Conservation (phyloP, 2,329 filamentous ascomycete genomes). For the Tolypocladium capitatum region DNA sequence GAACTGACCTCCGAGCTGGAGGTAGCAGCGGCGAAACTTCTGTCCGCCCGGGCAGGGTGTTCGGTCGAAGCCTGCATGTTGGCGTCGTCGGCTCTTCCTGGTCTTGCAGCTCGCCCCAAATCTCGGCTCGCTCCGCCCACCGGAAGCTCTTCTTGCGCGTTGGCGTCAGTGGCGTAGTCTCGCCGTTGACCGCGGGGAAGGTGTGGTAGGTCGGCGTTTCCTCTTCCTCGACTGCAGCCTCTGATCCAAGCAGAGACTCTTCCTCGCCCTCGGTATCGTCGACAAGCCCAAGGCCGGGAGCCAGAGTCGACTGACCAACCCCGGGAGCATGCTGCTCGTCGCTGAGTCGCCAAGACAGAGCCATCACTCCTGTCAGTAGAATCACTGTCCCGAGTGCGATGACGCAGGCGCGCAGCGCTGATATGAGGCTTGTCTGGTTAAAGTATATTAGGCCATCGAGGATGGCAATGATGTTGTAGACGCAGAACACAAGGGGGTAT, state of each 20-base stretch:
- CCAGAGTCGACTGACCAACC: conserved; percentile 54
- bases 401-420: conserved; percentile 60
- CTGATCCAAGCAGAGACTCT: conserved; percentile 37
- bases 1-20: conserved; percentile 18
- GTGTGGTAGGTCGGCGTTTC: conserved; percentile 33
- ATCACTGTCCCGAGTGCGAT: conserved; percentile 81
- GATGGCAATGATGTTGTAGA: conserved; percentile 98
- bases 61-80: conserved; percentile 30
- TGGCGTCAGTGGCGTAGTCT: conserved; percentile 24
- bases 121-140: conserved; percentile 60
- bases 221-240: conserved; percentile 28
- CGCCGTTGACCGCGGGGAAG: conserved; percentile 26
- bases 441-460: conserved; percentile 96
- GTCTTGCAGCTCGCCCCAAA: conserved; percentile 82
- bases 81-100: conserved; percentile 36
- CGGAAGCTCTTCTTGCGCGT: conserved; percentile 36
- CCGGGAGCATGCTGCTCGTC: conserved; percentile 54
- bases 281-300: conserved; percentile 71
- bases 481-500: conserved; percentile 94
- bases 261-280: conserved; percentile 54
- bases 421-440: conserved; percentile 69
- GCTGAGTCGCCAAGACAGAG: conserved; percentile 84
- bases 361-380: conserved; percentile 74
- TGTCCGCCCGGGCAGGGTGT: conserved; percentile 29
- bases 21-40: conserved; percentile 28